Evolutionary conservation across 495 filamentous ascomycete genomes (phyloP), one percentile per base, ranked within the genome.

Genomic region (Elasticomyces elasticus): DNA sequence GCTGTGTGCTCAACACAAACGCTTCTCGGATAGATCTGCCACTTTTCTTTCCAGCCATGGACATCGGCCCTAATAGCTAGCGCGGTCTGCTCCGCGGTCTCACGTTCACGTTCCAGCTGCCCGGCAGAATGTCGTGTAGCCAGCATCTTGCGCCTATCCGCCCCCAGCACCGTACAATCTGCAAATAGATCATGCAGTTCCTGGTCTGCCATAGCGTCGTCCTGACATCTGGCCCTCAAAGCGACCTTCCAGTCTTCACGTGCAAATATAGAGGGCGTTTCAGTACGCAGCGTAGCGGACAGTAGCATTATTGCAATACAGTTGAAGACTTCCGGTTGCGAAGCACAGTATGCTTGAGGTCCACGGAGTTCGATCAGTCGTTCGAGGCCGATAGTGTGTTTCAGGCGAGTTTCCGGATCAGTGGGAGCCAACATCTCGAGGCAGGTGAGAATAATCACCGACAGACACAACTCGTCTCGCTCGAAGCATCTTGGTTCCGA

Each of bases 271-370:
- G 35, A 41, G 7, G 49, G 49, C 2, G 26, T 52, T 10, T 15
- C 38, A 13, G 49, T 52, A 24, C 20, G 40, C 6, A 52, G 19
- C 12, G 49, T 40, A 41, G 35, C 33, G 42, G 41, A 31, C 10
- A 52, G 38, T 10, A 52, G 20, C 13, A 40, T 12, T 12, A 15
- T 3, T 13, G 35, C 4, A 17, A 40, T 15, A 17, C 35, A 40
- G 13, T 27, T 52, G 49, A 17, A 41, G n/a, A 13, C 25, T 25
- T 33, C 26, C 35, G 24, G 19, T 41, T 52, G 49, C 23, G 23
- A 52, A 52, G n/a, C n/a, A n/a, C 35, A 41, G 30, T 52, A 41
- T 23, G 49, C 31, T 26, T 31, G 33, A 20, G 49, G 49, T 11
- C 49, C 49, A 25, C 49, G 49, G 12, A 52, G 27, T 25, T 52